phyloP scores from a whole-genome alignment of 345 rosid species.

The Gossypioides kirkii region DNA sequence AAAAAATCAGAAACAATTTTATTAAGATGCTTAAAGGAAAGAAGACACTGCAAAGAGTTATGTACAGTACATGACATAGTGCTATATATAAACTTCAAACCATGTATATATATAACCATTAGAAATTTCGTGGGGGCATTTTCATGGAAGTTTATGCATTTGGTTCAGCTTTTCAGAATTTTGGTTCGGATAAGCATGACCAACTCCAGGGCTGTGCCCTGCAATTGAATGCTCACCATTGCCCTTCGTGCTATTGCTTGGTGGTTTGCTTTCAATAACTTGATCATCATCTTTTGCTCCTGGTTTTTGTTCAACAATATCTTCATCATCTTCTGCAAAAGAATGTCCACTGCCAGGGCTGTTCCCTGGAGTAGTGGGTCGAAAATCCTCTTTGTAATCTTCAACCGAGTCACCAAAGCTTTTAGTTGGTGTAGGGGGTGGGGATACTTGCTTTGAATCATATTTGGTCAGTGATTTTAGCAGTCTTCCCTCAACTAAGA shows the following conservation, averaged over 20 bases:
- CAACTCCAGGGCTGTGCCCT: not conserved
- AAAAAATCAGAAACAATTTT: not conserved
- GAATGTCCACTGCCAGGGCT: constrained; percentile 41
- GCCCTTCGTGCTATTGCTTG: not conserved
- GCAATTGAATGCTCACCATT: constrained; percentile 16
- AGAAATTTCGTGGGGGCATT: constrained; percentile 14
- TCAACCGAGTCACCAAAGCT: not conserved
- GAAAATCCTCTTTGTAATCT: constrained; percentile 15
- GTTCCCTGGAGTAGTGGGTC: constrained; percentile 34
- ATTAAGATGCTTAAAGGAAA: not conserved
- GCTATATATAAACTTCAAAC: constrained; percentile 21
- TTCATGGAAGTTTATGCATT: not conserved
- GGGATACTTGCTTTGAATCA: not conserved
- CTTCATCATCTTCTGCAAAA: not conserved
- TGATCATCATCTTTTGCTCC: constrained; percentile 20
- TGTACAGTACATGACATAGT: not conserved
- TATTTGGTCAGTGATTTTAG: constrained; percentile 19
- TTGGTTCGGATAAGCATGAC: not conserved
- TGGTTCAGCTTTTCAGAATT: not conserved
- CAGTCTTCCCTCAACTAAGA: constrained; percentile 28
- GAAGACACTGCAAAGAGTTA: not conserved
- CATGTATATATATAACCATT: not conserved
- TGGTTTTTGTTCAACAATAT: not conserved
- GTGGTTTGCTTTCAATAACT: not conserved
- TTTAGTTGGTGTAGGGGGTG: not conserved